Conservation (phyloP, 768 basidiomycete species). For the Lactifluus rugatus region DNA sequence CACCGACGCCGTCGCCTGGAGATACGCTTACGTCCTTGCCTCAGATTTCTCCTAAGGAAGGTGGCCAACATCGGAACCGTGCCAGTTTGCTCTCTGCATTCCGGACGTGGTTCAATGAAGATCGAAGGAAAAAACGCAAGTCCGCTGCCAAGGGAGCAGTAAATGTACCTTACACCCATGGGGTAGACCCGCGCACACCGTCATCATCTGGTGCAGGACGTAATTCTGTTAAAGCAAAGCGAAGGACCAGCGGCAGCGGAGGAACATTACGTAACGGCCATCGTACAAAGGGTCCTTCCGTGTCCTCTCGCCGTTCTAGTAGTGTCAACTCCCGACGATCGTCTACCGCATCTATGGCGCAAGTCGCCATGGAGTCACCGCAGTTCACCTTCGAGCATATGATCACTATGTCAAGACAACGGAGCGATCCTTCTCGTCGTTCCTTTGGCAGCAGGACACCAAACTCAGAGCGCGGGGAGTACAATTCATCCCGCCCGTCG, state of each 20-base stretch:
- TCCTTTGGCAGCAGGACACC: constrained; percentile 79
- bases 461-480: constrained; percentile 74
- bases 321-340: constrained; percentile 82
- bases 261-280: constrained; percentile 31
- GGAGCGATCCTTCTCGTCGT: constrained; percentile 48
- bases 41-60: constrained; percentile 28
- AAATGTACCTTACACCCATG: constrained; percentile 3
- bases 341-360: constrained; percentile 41
- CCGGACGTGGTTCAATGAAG: constrained; percentile 88
- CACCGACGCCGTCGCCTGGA: constrained; percentile 46
- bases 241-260: constrained; percentile 37
- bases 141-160: constrained; percentile 23
- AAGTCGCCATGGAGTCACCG: constrained; percentile 47
- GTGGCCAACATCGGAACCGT: constrained; percentile 45
- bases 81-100: constrained; percentile 80
- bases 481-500: constrained; percentile 62
- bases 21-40: constrained; percentile 42
- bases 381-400: constrained; percentile 35
- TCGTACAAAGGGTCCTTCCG: constrained; percentile 56
- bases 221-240: constrained; percentile 34
- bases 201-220: constrained; percentile 16
- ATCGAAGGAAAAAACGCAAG: constrained; percentile 79
- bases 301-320: constrained; percentile 80
- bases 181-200: constrained; percentile 9
- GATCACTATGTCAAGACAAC: constrained; percentile 30